phyloP scores from a whole-genome alignment of 352 stramenopile genomes.

The Phytopythium kandeliae region DNA sequence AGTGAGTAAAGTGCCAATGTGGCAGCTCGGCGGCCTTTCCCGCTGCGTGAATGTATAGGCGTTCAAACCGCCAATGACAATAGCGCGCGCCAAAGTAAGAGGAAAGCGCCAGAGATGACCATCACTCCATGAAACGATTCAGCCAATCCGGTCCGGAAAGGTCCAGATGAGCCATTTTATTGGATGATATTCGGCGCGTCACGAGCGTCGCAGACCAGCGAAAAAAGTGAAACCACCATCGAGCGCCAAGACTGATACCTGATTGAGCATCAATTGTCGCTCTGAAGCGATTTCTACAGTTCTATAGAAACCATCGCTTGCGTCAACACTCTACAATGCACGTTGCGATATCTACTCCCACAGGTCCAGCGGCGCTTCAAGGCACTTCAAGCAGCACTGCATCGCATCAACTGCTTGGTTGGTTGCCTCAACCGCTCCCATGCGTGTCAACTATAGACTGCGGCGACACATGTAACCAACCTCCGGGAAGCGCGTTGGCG shows the following conservation, averaged over 20 bases:
- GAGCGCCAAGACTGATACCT: neutral
- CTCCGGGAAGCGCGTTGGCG: neutral
- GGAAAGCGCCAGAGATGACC: neutral
- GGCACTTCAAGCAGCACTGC: too few relatives aligned
- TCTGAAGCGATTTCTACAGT: neutral
- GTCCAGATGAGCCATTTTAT: neutral
- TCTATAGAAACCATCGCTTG: too few relatives aligned
- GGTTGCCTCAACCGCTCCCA: neutral
- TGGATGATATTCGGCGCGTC: slow-evolving; percentile 7
- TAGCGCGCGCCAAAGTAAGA: neutral
- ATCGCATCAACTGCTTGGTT: neutral
- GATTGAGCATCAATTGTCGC: neutral
- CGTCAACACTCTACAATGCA: too few relatives aligned
- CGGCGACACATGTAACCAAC: slow-evolving; percentile 5
- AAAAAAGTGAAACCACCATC: neutral
- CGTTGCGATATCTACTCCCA: neutral
- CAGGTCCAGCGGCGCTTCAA: neutral
- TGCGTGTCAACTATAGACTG: neutral
- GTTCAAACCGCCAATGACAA: too few relatives aligned
- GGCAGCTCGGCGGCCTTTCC: neutral
- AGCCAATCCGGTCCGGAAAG: slow-evolving; percentile 2
- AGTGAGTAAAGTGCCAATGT: neutral
- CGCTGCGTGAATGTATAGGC: too few relatives aligned
- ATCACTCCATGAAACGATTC: neutral
- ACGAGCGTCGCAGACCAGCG: too few relatives aligned